A percentile compares a stretch with the other conserved stretches of the same genome.
phyloP scores from a whole-genome alignment of 208 protist species.

The Leishmania martiniquensis region DNA sequence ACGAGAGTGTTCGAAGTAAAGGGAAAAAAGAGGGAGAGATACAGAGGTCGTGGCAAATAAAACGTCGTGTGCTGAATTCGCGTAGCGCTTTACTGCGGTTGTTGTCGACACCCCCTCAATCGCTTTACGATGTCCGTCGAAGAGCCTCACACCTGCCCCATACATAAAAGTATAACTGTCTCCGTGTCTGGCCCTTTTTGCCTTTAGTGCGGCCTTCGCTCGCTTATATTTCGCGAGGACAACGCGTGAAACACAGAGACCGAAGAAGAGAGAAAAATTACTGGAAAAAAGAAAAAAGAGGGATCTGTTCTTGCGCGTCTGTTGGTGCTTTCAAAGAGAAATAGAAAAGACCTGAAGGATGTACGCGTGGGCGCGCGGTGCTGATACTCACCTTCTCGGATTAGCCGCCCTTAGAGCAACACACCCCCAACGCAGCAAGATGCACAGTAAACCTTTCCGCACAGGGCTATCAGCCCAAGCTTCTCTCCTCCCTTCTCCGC shows the following conservation, averaged over 20 bases:
- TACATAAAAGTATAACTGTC: neutral
- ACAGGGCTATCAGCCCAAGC: neutral
- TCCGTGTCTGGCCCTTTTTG: neutral
- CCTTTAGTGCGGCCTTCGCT: neutral
- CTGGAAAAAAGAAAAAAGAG: neutral
- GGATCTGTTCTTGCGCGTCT: neutral
- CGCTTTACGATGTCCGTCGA: neutral
- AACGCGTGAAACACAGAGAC: neutral
- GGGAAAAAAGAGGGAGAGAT: neutral
- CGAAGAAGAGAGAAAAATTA: neutral
- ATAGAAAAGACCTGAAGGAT: neutral
- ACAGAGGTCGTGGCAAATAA: neutral
- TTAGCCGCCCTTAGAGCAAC: neutral
- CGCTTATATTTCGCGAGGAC: neutral
- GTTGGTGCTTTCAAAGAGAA: neutral
- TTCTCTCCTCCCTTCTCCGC: neutral
- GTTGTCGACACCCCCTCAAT: neutral
- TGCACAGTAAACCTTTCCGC: neutral
- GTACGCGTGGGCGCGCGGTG: neutral
- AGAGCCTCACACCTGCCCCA: neutral
- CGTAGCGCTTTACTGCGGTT: neutral
- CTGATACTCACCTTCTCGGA: neutral
- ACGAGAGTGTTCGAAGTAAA: neutral
- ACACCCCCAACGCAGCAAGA: neutral
- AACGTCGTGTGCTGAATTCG: neutral